Conservation (phyloP, 148 eudicot genomes). For the Amaranthus hypochondriacus region DNA sequence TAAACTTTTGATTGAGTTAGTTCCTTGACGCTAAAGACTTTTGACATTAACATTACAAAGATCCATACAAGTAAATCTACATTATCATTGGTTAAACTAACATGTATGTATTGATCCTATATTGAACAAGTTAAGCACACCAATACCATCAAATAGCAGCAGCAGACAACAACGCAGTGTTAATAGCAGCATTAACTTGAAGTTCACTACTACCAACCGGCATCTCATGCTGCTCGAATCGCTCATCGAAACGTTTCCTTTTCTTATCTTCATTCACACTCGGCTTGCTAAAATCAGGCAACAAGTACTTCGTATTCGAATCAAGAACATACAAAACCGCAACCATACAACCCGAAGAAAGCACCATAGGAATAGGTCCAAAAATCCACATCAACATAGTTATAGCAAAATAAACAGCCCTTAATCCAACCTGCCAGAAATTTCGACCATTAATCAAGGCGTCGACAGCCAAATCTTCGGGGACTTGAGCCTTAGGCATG, state of each 20-base stretch:
- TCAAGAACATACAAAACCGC: slow-evolving; percentile 32
- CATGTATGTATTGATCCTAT: too few relatives aligned
- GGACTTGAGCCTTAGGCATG: slow-evolving; percentile 52
- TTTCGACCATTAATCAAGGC: slow-evolving; percentile 40
- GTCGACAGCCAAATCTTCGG: slow-evolving; percentile 28
- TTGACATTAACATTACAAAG: too few relatives aligned
- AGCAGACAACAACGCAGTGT: not conserved
- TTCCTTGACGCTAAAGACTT: too few relatives aligned
- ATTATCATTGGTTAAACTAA: too few relatives aligned
- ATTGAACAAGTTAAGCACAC: too few relatives aligned
- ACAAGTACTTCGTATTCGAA: slow-evolving; percentile 23
- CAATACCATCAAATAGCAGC: not conserved
- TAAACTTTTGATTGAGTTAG: too few relatives aligned
- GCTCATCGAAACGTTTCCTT: not conserved
- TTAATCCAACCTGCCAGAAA: slow-evolving; percentile 49
- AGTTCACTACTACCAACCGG: not conserved
- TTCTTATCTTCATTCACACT: not conserved
- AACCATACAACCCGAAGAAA: slow-evolving; percentile 27
- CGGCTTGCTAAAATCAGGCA: slow-evolving; percentile 21
- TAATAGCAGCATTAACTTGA: not conserved
- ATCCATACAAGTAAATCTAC: too few relatives aligned
- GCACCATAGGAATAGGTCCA: slow-evolving; percentile 51
- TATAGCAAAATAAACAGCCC: slow-evolving; percentile 45
- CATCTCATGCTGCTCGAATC: slow-evolving; percentile 15
- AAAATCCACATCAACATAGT: slow-evolving; percentile 41